Percentiles rank a stretch among this genome's conserved stretches.
Evolutionary conservation across 345 rosid genomes (phyloP).

Genomic region (Clausena lansium): DNA sequence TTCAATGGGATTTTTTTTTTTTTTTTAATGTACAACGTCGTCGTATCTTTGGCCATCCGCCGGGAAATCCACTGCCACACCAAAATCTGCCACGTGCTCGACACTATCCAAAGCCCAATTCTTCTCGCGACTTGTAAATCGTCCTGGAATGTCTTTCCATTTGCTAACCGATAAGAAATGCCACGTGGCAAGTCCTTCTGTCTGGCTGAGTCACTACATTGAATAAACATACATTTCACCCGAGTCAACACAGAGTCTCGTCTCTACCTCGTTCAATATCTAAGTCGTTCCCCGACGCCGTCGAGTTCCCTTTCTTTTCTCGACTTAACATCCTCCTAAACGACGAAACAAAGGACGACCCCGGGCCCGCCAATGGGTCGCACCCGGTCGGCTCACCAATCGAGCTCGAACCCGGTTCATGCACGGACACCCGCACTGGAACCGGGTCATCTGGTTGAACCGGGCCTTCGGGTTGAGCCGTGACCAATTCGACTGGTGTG

Average conservation of each 20-base stretch:
- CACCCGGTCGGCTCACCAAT: constrained; percentile 28
- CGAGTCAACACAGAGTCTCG: constrained; percentile 10
- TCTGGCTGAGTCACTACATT: background rate
- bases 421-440: constrained; percentile 6
- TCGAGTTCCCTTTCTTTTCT: constrained; percentile 38
- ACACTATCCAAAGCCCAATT: no score
- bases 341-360: constrained; percentile 51
- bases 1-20: background rate
- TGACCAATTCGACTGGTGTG: constrained; percentile 51
- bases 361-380: constrained; percentile 33
- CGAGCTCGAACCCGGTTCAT: constrained; percentile 31
- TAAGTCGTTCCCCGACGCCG: constrained; percentile 34
- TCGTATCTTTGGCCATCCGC: background rate
- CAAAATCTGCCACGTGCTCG: background rate
- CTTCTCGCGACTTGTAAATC: background rate
- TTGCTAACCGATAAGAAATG: background rate
- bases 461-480: background rate
- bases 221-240: background rate
- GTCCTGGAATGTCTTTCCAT: background rate
- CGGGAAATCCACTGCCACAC: background rate
- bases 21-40: background rate
- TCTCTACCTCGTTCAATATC: constrained; percentile 48
- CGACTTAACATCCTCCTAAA: constrained; percentile 53
- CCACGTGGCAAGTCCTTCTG: background rate
- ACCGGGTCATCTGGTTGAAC: background rate